These are phyloP conservation scores for Macaranga tanarius DNA, from an alignment of 441 rosid genomes.

Conservation along the genomic window DNA sequence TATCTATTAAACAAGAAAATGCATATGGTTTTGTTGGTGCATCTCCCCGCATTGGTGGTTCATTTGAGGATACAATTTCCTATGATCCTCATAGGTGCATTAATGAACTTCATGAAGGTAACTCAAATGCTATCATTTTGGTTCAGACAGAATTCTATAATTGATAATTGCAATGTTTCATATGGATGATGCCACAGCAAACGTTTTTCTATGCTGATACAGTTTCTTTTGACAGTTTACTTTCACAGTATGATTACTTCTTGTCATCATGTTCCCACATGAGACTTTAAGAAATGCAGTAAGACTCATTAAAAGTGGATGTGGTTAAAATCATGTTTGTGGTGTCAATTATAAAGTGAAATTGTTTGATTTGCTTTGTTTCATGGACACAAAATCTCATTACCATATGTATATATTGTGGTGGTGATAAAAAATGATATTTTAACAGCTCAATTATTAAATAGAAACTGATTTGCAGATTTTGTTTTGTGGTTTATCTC, in stretches of 20 bases:
- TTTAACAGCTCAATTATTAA: background rate
- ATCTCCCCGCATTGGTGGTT: constrained; percentile 20
- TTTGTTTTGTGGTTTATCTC: background rate
- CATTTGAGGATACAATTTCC: constrained; percentile 18
- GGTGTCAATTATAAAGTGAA: background rate
- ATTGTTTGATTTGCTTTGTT: background rate
- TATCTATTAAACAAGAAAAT: constrained; percentile 23
- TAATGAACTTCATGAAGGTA: constrained; percentile 23
- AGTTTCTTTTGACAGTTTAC: background rate
- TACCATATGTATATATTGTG: background rate
- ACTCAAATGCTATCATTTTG: background rate
- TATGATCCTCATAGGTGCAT: constrained; percentile 17
- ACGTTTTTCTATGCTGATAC: background rate
- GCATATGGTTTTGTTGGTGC: constrained; percentile 23
- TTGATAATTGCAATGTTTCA: background rate
- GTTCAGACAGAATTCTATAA: background rate
- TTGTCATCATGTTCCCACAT: background rate
- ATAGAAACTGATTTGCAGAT: background rate
- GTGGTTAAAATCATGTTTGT: background rate
- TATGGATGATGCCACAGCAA: background rate
- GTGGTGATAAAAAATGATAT: background rate
- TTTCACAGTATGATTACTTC: background rate
- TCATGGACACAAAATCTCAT: background rate
- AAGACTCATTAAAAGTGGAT: background rate
- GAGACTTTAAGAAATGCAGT: background rate